Conservation (phyloP, 371 early-diverging fungal species). For the Mucor circinelloides region DNA sequence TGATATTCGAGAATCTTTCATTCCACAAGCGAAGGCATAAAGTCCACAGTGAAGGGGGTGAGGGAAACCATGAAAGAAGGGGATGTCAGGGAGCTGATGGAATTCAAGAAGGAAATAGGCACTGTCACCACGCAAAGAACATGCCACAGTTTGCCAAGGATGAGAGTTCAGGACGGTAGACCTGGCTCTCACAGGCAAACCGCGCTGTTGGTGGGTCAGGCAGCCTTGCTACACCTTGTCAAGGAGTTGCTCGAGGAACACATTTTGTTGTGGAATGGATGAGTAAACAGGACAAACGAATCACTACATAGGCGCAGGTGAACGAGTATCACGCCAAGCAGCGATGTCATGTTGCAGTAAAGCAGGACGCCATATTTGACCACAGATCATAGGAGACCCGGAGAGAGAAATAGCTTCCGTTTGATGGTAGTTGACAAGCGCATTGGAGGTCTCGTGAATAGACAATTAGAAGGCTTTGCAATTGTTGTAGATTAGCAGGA, state of each 20-base stretch:
- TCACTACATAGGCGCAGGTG: constrained; percentile 5
- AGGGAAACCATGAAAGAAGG: background rate
- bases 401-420: constrained; percentile 22
- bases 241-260: constrained; percentile 9
- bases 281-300: constrained; percentile 24
- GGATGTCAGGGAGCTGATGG: too few species aligned
- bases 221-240: constrained; percentile 4
- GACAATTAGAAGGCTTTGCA: background rate
- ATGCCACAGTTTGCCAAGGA: too few species aligned
- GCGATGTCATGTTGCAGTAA: background rate
- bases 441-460: constrained; percentile 27
- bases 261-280: constrained; percentile 11
- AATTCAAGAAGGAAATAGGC: background rate
- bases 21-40: too few species aligned
- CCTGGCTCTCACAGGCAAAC: constrained; percentile 24
- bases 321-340: constrained; percentile 15
- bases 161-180: constrained; percentile 24
- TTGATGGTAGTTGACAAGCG: constrained; percentile 21
- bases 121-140: too few species aligned
- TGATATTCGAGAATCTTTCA: too few species aligned
- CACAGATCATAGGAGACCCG: constrained; percentile 8
- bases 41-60: background rate
- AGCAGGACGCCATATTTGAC: background rate
- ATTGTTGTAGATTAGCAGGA: background rate
- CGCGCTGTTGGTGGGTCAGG: constrained; percentile 1